Evolutionary conservation across 257 asterid species (phyloP).

Genomic region (Petunia secreta): DNA sequence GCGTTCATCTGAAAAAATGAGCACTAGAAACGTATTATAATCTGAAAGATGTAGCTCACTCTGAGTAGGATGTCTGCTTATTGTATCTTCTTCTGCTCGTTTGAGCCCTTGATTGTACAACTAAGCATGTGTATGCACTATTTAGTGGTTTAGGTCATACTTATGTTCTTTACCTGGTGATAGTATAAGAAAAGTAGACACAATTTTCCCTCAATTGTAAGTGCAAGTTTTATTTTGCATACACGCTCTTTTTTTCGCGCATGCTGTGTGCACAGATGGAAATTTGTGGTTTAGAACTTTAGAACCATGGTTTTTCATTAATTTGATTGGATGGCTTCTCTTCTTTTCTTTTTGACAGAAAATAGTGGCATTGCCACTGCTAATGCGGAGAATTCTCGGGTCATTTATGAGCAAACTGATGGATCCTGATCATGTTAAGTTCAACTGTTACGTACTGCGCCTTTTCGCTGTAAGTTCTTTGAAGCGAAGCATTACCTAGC

Average conservation of each 20-base stretch:
- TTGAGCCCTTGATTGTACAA: not conserved
- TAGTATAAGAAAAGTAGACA: not conserved
- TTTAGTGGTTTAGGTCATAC: not conserved
- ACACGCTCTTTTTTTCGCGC: not conserved
- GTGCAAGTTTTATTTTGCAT: not conserved
- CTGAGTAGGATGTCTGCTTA: not conserved
- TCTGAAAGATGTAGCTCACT: not conserved
- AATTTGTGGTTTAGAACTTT: not conserved
- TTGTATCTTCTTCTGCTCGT: not conserved
- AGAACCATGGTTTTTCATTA: not conserved
- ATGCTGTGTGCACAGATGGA: not conserved
- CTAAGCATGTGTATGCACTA: not conserved
- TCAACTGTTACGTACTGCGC: conserved; percentile 54
- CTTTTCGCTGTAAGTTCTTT: conserved; percentile 56
- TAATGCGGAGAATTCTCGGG: conserved; percentile 41
- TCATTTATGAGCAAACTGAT: conserved; percentile 42
- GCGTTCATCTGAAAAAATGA: not conserved
- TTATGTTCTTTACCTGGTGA: not conserved
- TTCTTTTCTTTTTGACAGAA: conserved; percentile 44
- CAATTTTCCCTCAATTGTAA: not conserved
- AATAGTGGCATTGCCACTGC: conserved; percentile 46
- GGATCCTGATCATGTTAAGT: conserved; percentile 55
- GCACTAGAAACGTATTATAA: not conserved
- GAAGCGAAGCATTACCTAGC: not conserved
- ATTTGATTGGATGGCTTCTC: not conserved